Conservation (phyloP, 2,329 filamentous ascomycete species). For the Diaporthe amygdali region DNA sequence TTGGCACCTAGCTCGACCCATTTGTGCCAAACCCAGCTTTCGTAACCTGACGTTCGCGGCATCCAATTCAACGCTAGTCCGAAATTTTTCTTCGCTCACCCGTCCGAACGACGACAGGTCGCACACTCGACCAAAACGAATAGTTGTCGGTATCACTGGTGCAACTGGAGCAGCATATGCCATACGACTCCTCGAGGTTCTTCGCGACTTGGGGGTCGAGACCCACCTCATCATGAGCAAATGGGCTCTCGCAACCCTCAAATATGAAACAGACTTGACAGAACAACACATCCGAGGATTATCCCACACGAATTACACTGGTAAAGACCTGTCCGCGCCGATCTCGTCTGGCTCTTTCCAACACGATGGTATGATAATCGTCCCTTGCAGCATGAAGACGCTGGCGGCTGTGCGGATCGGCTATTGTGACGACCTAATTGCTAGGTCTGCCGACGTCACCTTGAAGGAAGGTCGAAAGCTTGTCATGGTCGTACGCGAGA, state of each 20-base stretch:
- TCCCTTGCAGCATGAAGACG: conserved; percentile 55
- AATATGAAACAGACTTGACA: conserved; percentile 49
- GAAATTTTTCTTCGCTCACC: too few relatives aligned
- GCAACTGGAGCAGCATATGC: conserved; percentile 51
- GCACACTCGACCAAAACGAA: conserved; percentile 30
- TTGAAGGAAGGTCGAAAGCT: conserved; percentile 48
- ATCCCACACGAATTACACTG: conserved; percentile 42
- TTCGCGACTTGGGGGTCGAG: conserved; percentile 48
- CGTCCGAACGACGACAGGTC: too few relatives aligned
- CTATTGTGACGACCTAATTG: conserved; percentile 49
- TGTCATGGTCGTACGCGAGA: conserved; percentile 48
- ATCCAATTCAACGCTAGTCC: too few relatives aligned
- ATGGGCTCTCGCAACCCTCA: conserved; percentile 53
- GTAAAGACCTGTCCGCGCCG: conserved; percentile 48
- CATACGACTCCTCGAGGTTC: conserved; percentile 44
- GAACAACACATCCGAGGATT: conserved; percentile 41
- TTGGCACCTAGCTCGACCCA: too few relatives aligned
- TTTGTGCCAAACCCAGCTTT: too few relatives aligned
- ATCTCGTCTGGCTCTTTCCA: conserved; percentile 50
- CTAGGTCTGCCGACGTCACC: conserved; percentile 49
- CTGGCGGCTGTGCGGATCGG: conserved; percentile 46
- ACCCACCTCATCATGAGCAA: conserved; percentile 53
- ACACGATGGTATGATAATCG: conserved; percentile 51
- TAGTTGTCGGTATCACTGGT: conserved; percentile 56
- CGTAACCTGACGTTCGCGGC: too few relatives aligned